Conservation (phyloP, 306 rosid species). For the Clitoria ternatea region DNA sequence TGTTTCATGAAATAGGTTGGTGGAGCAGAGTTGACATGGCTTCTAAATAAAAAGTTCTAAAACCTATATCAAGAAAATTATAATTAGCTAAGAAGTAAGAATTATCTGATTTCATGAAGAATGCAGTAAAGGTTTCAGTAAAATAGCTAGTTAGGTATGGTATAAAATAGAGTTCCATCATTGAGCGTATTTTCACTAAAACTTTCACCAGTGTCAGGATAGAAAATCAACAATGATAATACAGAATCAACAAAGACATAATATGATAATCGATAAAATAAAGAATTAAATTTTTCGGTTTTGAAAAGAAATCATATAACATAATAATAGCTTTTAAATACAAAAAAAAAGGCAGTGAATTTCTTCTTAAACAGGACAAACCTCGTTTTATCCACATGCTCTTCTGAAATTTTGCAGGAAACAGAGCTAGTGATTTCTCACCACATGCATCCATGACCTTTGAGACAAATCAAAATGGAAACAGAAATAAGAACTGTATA, state of each 20-base stretch:
- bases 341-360: not conserved
- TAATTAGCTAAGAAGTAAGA: not conserved
- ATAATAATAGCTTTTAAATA: not conserved
- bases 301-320: not conserved
- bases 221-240: slow-evolving; percentile 4
- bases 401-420: slow-evolving; percentile 89
- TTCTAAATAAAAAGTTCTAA: not conserved
- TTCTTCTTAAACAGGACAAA: slow-evolving; percentile 25
- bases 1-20: not conserved
- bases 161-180: not conserved
- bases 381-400: slow-evolving; percentile 98
- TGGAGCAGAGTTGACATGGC: not conserved
- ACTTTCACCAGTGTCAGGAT: not conserved
- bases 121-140: not conserved
- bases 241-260: not conserved
- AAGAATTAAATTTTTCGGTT: not conserved
- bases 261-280: not conserved
- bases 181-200: not conserved
- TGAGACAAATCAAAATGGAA: slow-evolving; percentile 8
- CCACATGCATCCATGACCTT: slow-evolving; percentile 87
- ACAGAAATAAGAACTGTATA: not conserved
- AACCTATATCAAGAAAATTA: not conserved
- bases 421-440: slow-evolving; percentile 60
- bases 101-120: not conserved
- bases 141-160: not conserved